These are phyloP conservation scores for Suhomyces anneliseae DNA, from an alignment of 1,139 yeast species.

Conservation along the genomic window DNA sequence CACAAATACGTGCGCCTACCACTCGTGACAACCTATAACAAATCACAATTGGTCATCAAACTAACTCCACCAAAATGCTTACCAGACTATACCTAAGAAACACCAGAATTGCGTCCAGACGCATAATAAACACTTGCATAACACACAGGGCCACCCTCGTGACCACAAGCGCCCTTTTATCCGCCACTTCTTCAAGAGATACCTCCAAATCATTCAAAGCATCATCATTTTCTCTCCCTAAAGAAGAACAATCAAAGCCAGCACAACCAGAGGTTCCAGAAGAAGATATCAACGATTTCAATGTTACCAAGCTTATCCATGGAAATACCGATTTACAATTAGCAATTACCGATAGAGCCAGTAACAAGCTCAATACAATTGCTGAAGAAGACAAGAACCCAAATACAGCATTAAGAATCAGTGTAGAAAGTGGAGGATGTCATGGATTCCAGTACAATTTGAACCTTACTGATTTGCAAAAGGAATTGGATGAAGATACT, in stretches of 20 bases:
- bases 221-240: slow-evolving; percentile 25
- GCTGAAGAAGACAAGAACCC: slow-evolving; percentile 58
- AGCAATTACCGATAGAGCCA: slow-evolving; percentile 44
- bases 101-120: neutral
- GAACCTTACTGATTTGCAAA: slow-evolving; percentile 53
- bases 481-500: slow-evolving; percentile 42
- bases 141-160: neutral
- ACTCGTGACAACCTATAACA: neutral
- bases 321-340: slow-evolving; percentile 39
- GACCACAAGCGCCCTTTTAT: neutral
- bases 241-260: slow-evolving; percentile 3
- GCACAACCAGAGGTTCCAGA: slow-evolving; percentile 16
- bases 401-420: slow-evolving; percentile 63
- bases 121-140: neutral
- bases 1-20: neutral
- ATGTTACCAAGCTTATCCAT: slow-evolving; percentile 29
- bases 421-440: slow-evolving; percentile 98
- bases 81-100: neutral
- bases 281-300: slow-evolving; percentile 31
- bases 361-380: slow-evolving; percentile 54
- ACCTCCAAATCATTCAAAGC: slow-evolving; percentile 24
- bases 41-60: neutral
- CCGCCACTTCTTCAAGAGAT: slow-evolving; percentile 6
- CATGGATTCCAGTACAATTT: slow-evolving; percentile 94
- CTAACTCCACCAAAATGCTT: neutral